Conservation (phyloP, 2,329 filamentous ascomycete species). For the Venturia effusa region DNA sequence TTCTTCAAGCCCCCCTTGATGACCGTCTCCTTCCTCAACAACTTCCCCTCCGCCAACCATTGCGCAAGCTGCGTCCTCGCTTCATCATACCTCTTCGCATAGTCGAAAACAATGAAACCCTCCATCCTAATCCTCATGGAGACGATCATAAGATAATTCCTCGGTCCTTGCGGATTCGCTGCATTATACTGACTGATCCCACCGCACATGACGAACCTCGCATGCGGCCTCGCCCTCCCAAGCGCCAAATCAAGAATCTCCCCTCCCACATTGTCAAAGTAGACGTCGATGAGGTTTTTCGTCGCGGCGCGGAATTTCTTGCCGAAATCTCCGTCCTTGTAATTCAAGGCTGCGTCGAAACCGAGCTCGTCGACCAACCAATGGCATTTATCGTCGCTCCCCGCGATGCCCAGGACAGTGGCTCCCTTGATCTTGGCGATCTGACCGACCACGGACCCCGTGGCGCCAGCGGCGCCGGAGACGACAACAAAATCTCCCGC, state of each 20-base stretch:
- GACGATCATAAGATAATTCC: conserved; percentile 43
- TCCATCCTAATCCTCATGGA: conserved; percentile 50
- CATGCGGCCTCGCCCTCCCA: conserved; percentile 47
- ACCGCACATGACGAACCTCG: conserved; percentile 63
- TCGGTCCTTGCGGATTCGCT: conserved; percentile 42
- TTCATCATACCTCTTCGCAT: conserved; percentile 42
- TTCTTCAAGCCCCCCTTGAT: conserved; percentile 55
- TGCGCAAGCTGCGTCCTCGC: conserved; percentile 51
- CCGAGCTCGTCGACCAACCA: conserved; percentile 55
- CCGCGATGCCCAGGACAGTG: conserved; percentile 55
- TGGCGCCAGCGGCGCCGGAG: conserved; percentile 67
- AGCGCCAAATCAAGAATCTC: conserved; percentile 59
- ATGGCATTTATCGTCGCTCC: conserved; percentile 54
- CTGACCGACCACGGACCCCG: conserved; percentile 65
- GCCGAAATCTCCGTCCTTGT: conserved; percentile 54
- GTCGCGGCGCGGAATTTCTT: conserved; percentile 51
- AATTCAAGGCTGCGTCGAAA: conserved; percentile 58
- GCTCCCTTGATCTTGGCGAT: conserved; percentile 64
- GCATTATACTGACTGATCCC: conserved; percentile 60
- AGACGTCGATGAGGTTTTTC: conserved; percentile 53
- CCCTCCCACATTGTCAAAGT: conserved; percentile 65
- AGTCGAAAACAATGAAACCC: conserved; percentile 68
- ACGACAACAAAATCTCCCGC: conserved; percentile 66
- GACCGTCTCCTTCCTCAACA: conserved; percentile 62
- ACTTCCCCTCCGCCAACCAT: conserved; percentile 60